Base-by-base conservation (phyloP, 106 monocot genomes). In the Triglochin maritima region DNA sequence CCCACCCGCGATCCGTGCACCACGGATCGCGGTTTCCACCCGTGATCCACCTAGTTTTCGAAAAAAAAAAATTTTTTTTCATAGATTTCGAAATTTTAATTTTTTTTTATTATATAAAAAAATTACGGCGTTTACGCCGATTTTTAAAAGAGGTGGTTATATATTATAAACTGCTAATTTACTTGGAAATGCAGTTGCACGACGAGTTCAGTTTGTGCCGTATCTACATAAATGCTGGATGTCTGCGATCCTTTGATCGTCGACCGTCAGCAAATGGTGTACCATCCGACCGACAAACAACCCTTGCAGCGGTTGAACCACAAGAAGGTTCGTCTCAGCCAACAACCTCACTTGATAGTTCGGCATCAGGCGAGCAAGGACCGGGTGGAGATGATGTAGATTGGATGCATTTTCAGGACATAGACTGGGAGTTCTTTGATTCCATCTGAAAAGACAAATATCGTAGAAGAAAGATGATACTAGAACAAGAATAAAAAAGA, bases 171-270 rank as follows among this genome's bases (percentile, higher is more conserved):
- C 12, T 42, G 8, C 6, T 4, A 4, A 4, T 14, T 47, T 4
- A 10, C 41, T 59, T 5, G 6, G 13, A 15, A 14, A 17, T 78
- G 62, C 74, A 92, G 87, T 13, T 77, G 14, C 59, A 82, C 4
- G 81, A 65, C 16, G 92, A 92, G 43, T 85, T 85, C 52, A 87
- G 87, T 69, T 47, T 92, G 76, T 92, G 92, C 56, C 81, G 92
- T 0, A 56, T 92, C 44, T 87, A 92, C 73, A 64, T 65, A 3
- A 82, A 69, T 56, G 82, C 80, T 3, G 80, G 76, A 5, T 51
- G 76, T 50, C 10, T 72, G 58, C 54, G 92, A 56, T 61, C 77
- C 1, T 87, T 85, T 11, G 92, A 92, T 64, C 78, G 87, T 4
- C 72, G 85, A 6, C 92, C 90, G 63, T 41, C 57, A 29, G 4